These are phyloP conservation scores for Fusarium sp. DNA, from an alignment of 2,329 filamentous ascomycete genomes.

Conservation along the genomic window DNA sequence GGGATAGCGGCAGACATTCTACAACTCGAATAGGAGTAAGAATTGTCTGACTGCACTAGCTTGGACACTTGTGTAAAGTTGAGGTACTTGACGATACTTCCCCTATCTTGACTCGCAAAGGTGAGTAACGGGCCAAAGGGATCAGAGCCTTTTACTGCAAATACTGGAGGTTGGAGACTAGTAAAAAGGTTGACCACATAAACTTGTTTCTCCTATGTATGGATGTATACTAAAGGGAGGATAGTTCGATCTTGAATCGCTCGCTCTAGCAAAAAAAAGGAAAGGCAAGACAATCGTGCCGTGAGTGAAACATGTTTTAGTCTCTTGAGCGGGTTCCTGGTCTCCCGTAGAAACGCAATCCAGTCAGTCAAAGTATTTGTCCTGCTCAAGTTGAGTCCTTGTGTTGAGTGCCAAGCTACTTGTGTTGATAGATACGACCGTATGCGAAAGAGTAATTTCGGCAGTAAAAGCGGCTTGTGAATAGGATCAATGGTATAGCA, in stretches of 20 bases:
- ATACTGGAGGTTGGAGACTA: background rate
- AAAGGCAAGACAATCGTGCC: constrained; percentile 23
- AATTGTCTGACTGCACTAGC: constrained; percentile 1
- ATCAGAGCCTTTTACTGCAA: background rate
- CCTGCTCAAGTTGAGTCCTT: background rate
- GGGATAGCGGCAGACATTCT: constrained; percentile 20
- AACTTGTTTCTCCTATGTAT: background rate
- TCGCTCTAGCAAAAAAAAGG: constrained; percentile 1
- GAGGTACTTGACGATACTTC: constrained; percentile 18
- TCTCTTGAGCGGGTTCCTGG: constrained; percentile 5
- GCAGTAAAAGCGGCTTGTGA: background rate
- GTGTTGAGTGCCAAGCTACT: constrained; percentile 13
- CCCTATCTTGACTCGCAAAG: constrained; percentile 18
- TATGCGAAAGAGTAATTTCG: constrained; percentile 11
- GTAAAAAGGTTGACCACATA: background rate
- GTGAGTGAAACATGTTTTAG: constrained; percentile 29
- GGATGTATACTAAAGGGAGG: constrained; percentile 8
- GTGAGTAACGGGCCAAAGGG: background rate
- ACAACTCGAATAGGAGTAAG: constrained; percentile 7
- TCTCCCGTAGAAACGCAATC: constrained; percentile 34
- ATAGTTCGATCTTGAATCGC: constrained; percentile 17
- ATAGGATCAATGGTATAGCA: background rate
- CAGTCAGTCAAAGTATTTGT: background rate
- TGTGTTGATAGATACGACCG: background rate
- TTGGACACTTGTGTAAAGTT: background rate